A percentile compares a stretch with the other conserved stretches of the same genome.
Evolutionary conservation across 345 rosid species (phyloP).

Genomic region (Brassica juncea): DNA sequence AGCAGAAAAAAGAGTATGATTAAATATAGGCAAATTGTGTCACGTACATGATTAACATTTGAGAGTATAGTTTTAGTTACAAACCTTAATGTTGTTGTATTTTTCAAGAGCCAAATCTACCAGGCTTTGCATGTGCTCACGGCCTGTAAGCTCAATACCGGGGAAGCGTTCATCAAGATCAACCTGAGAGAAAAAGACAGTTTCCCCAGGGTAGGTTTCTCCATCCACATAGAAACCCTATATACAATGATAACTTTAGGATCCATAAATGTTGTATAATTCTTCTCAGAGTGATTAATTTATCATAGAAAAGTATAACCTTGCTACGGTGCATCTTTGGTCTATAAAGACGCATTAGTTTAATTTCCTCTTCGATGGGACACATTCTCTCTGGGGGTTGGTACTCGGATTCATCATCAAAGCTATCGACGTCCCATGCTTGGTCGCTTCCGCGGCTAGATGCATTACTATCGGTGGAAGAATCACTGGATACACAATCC

Average conservation of each 20-base stretch:
- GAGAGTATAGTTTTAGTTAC: neutral
- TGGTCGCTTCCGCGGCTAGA: neutral
- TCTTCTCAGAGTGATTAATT: neutral
- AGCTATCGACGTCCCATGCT: neutral
- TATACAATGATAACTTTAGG: neutral
- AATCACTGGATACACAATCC: neutral
- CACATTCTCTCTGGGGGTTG: neutral
- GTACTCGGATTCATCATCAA: neutral
- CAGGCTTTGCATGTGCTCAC: constrained; percentile 2
- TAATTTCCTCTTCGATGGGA: neutral
- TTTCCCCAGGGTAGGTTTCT: neutral
- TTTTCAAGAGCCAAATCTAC: neutral
- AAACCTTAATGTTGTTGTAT: constrained; percentile 13
- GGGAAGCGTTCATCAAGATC: neutral
- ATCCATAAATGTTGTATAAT: neutral
- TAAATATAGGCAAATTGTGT: neutral
- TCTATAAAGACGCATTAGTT: neutral
- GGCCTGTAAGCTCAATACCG: neutral
- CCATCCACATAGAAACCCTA: neutral
- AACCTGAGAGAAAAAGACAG: neutral
- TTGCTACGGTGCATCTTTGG: neutral
- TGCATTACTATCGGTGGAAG: neutral
- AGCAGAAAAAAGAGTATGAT: neutral
- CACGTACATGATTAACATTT: neutral
- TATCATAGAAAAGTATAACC: neutral